A percentile compares a stretch with the other conserved stretches of the same genome.
These are phyloP conservation scores for Tardiomyces depauwii DNA, from an alignment of 1,139 yeast species.

Conservation along the genomic window DNA sequence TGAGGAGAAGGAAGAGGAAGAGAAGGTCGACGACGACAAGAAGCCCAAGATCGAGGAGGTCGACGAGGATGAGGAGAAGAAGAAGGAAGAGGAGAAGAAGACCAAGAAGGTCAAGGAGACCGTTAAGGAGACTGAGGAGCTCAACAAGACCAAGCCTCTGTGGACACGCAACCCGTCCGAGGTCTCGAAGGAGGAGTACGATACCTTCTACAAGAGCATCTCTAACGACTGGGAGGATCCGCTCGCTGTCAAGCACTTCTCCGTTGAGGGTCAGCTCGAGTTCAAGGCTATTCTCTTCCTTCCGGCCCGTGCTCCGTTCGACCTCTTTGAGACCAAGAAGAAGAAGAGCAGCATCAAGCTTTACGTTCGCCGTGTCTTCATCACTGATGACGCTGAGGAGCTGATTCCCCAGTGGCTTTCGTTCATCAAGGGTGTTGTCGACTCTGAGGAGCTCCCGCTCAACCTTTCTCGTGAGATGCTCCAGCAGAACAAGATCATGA, in stretches of 20 bases:
- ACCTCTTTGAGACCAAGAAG: conserved; percentile 94
- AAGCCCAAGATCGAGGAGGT: conserved; percentile 61
- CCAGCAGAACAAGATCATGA: conserved; percentile 99
- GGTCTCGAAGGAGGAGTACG: conserved; percentile 96
- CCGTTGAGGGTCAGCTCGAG: conserved; percentile 99
- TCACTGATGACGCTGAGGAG: conserved; percentile 99
- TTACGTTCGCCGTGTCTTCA: conserved; percentile 99
- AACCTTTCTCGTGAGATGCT: conserved; percentile 99
- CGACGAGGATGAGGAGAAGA: conserved; percentile 56
- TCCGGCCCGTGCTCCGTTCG: conserved; percentile 99
- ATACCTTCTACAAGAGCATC: conserved; percentile 98
- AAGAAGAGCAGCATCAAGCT: conserved; percentile 98
- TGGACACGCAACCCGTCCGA: conserved; percentile 99
- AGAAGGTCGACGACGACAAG: conserved; percentile 45
- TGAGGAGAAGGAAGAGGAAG: conserved; percentile 50
- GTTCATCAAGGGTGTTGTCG: conserved; percentile 98
- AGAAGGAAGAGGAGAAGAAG: conserved; percentile 51
- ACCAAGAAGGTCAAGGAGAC: conserved; percentile 78
- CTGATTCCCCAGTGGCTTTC: conserved; percentile 98
- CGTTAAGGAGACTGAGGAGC: conserved; percentile 88
- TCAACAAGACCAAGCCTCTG: conserved; percentile 97
- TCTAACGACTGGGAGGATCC: conserved; percentile 99
- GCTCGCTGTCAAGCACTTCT: conserved; percentile 98
- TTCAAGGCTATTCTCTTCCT: conserved; percentile 95
- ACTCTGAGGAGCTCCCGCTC: conserved; percentile 98